These are phyloP conservation scores for Alternaria alternata DNA, from an alignment of 2,329 filamentous ascomycete genomes.

Conservation along the genomic window DNA sequence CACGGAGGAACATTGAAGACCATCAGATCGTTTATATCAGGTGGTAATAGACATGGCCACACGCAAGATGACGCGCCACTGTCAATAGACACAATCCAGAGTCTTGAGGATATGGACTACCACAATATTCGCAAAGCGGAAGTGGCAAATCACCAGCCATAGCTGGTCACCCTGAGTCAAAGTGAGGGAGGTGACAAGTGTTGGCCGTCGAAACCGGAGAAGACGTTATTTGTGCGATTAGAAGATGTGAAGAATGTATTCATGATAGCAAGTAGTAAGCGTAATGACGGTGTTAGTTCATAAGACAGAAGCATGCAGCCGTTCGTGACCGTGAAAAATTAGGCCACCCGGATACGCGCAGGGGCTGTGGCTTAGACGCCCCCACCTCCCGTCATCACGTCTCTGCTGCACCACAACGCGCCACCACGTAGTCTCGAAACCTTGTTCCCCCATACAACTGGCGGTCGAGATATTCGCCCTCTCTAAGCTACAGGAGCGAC, in stretches of 20 bases:
- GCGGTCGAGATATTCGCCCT: neutral
- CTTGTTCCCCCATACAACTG: neutral
- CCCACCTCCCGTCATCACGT: neutral
- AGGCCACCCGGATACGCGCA: neutral
- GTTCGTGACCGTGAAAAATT: neutral
- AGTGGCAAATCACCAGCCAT: neutral
- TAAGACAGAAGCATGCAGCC: neutral
- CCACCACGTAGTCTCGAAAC: neutral
- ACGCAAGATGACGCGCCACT: neutral
- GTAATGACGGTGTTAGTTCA: neutral
- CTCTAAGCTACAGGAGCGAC: neutral
- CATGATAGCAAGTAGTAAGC: neutral
- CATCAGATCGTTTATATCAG: conserved; percentile 4
- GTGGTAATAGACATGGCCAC: conserved; percentile 4
- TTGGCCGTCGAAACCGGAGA: neutral
- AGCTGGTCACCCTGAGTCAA: neutral
- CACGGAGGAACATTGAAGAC: conserved; percentile 8
- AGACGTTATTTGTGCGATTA: neutral
- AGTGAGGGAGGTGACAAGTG: neutral
- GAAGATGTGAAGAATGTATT: neutral
- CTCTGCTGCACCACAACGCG: neutral
- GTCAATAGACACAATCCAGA: neutral
- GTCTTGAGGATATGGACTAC: neutral
- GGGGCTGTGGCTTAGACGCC: neutral
- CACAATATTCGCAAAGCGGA: neutral